Conservation (phyloP, 306 rosid genomes). For the Rosa rugosa region DNA sequence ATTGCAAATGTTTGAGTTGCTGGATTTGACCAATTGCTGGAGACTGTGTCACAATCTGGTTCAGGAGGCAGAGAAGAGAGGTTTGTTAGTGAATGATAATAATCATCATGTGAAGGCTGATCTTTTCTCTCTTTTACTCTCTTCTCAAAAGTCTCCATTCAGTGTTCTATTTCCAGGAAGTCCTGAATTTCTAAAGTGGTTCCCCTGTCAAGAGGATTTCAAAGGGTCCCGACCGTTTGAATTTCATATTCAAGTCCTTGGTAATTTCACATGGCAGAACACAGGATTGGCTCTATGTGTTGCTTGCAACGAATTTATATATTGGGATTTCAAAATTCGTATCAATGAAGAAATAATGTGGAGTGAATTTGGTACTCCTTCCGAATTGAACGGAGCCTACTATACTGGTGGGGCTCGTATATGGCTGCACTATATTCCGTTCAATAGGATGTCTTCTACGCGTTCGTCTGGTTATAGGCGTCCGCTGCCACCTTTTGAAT, state of each 20-base stretch:
- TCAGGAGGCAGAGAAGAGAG: neutral
- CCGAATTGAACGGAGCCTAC: no score
- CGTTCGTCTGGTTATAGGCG: neutral
- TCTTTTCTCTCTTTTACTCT: neutral
- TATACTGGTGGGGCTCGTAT: neutral
- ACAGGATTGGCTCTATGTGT: neutral
- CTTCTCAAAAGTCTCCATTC: neutral
- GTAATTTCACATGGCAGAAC: neutral
- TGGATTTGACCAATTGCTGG: neutral
- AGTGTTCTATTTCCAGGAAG: neutral
- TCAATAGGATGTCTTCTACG: neutral
- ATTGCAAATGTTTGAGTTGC: neutral
- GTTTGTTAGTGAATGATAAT: neutral
- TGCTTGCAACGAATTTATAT: rapidly evolving
- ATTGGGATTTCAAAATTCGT: rapidly evolving
- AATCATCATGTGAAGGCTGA: neutral
- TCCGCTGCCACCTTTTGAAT: neutral
- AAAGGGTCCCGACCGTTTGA: neutral
- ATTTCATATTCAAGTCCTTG: neutral
- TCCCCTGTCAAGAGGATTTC: neutral
- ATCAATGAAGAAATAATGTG: neutral
- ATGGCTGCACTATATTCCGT: neutral
- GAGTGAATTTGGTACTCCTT: no score
- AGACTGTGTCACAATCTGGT: neutral
- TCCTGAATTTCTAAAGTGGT: neutral